Evolutionary conservation across 192 early-diverging fungal species (phyloP).

Genomic region (Backusella tarrabulga): DNA sequence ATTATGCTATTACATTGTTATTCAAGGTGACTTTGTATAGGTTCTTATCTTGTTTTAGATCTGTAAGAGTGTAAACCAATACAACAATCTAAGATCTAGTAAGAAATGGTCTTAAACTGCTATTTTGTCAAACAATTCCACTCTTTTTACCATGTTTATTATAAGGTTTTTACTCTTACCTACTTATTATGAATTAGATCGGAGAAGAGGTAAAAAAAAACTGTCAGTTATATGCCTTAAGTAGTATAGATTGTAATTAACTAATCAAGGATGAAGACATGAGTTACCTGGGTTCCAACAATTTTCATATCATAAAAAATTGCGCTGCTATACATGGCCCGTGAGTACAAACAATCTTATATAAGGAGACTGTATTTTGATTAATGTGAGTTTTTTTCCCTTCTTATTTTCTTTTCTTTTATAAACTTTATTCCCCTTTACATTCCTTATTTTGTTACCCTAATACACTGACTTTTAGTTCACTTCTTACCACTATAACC

Average conservation of each 20-base stretch:
- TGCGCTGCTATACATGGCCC: neutral
- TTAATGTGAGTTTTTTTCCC: neutral
- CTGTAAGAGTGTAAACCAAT: neutral
- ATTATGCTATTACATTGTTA: neutral
- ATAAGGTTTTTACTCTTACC: neutral
- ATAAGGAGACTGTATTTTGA: neutral
- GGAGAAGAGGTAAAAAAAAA: neutral
- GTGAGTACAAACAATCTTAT: neutral
- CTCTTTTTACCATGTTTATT: neutral
- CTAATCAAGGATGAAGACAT: neutral
- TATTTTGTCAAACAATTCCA: neutral
- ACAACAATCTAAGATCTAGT: neutral
- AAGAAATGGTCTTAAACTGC: neutral
- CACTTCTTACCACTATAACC: neutral
- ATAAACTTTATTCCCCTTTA: neutral
- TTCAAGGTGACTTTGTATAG: neutral
- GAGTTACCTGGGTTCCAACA: slow-evolving; percentile 7
- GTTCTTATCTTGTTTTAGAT: neutral
- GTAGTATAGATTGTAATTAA: neutral
- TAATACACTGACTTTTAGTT: neutral
- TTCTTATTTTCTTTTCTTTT: neutral
- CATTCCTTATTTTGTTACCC: neutral
- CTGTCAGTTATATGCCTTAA: neutral
- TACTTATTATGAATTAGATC: neutral
- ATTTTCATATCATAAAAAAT: neutral